phyloP scores from a whole-genome alignment of 768 basidiomycete genomes.

The Psilocybe subaeruginosa region DNA sequence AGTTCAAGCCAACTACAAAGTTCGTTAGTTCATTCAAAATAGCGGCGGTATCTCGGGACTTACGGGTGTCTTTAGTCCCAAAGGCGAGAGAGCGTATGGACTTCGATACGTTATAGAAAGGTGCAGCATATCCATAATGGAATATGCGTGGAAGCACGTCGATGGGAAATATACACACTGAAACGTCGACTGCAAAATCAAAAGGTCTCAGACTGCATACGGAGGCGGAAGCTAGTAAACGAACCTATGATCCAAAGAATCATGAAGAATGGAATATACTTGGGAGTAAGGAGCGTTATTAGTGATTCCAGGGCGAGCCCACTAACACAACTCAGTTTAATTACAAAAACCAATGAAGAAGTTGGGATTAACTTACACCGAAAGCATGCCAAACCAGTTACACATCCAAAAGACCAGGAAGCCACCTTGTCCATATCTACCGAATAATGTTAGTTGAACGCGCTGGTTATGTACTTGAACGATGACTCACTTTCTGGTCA shows the following conservation, averaged over 20 bases:
- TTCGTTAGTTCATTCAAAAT: background rate
- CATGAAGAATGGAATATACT: conserved; percentile 67
- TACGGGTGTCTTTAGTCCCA: conserved; percentile 61
- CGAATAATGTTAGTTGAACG: background rate
- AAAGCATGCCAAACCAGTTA: conserved; percentile 63
- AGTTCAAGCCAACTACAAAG: conserved; percentile 58
- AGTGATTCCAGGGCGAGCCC: conserved; percentile 67
- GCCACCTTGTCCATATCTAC: conserved; percentile 53
- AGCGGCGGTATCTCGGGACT: conserved; percentile 23
- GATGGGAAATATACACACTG: conserved; percentile 62
- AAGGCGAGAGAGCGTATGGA: conserved; percentile 69
- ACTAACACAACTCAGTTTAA: conserved; percentile 28
- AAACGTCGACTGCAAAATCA: conserved; percentile 53
- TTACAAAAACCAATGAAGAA: too few relatives aligned
- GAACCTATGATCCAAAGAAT: conserved; percentile 69
- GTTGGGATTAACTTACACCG: conserved; percentile 43
- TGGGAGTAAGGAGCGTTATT: conserved; percentile 58
- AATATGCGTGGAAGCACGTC: conserved; percentile 59
- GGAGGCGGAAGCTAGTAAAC: conserved; percentile 12
- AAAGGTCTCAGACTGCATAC: background rate
- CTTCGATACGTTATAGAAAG: conserved; percentile 72
- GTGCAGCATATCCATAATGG: conserved; percentile 69
- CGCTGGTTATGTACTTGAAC: background rate
- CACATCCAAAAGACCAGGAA: conserved; percentile 77
- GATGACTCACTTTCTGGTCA: conserved; percentile 46